phyloP scores from a whole-genome alignment of 1,139 yeast genomes.

The Geotrichum candidum region DNA sequence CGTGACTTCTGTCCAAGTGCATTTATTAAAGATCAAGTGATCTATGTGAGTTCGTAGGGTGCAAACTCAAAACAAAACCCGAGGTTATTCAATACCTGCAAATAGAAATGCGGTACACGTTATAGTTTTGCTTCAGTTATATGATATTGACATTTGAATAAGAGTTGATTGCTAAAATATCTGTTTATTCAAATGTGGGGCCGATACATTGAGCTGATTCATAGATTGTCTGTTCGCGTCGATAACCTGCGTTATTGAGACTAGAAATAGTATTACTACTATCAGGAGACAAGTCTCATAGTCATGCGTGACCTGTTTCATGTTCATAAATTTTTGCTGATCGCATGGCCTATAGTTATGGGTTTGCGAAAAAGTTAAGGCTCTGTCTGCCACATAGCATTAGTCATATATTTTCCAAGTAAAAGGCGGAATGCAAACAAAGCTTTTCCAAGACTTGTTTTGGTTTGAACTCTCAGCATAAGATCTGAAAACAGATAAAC shows the following conservation, averaged over 20 bases:
- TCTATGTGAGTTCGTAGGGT: neutral
- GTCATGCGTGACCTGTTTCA: neutral
- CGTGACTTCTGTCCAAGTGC: neutral
- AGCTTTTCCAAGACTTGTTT: too few relatives aligned
- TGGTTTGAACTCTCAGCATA: too few relatives aligned
- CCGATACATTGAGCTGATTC: too few relatives aligned
- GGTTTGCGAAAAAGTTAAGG: neutral
- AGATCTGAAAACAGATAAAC: too few relatives aligned
- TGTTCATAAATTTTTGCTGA: neutral
- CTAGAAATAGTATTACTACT: too few relatives aligned
- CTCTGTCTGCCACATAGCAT: neutral
- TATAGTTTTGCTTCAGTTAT: too few relatives aligned
- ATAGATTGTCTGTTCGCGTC: too few relatives aligned
- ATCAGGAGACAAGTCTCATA: neutral
- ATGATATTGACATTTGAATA: too few relatives aligned
- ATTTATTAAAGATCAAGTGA: neutral
- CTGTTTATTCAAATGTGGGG: too few relatives aligned
- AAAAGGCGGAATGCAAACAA: neutral
- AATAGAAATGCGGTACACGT: neutral
- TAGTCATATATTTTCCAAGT: neutral
- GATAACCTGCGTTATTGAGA: too few relatives aligned
- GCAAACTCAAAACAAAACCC: neutral
- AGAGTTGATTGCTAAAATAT: too few relatives aligned
- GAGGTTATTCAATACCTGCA: neutral
- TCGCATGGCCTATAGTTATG: neutral